These are phyloP conservation scores for Ophiocordyceps camponoti-saundersi DNA, from an alignment of 2,329 filamentous ascomycete genomes.

Conservation along the genomic window DNA sequence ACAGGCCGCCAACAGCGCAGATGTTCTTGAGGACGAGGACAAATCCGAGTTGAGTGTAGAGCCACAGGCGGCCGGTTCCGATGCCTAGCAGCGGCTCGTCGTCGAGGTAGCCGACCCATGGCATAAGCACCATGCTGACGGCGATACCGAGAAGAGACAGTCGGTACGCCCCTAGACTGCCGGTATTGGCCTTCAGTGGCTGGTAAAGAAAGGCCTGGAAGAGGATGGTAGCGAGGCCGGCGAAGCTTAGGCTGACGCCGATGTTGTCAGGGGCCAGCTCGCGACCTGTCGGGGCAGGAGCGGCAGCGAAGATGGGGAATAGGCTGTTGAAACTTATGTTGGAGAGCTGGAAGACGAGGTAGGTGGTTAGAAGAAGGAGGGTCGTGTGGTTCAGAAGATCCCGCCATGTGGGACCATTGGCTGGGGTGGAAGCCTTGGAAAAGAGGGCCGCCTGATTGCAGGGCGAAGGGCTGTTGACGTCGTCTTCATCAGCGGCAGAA, in stretches of 20 bases:
- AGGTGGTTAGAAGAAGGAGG: constrained; percentile 64
- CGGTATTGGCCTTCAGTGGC: constrained; percentile 57
- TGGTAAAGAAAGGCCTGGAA: constrained; percentile 84
- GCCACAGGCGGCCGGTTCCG: constrained; percentile 45
- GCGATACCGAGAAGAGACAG: constrained; percentile 64
- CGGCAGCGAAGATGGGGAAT: constrained; percentile 82
- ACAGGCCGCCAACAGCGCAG: constrained; percentile 74
- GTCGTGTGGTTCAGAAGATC: constrained; percentile 65
- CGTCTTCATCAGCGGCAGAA: constrained; percentile 1
- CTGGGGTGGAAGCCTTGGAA: not conserved
- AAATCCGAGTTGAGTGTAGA: constrained; percentile 67
- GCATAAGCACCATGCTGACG: constrained; percentile 71
- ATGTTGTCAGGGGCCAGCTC: constrained; percentile 62
- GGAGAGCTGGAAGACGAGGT: constrained; percentile 81
- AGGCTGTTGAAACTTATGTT: constrained; percentile 93
- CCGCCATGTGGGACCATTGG: constrained; percentile 24
- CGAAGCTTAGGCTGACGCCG: constrained; percentile 69
- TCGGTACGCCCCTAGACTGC: constrained; percentile 75
- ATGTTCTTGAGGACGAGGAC: constrained; percentile 81
- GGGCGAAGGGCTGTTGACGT: constrained; percentile 3
- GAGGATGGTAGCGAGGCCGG: constrained; percentile 68
- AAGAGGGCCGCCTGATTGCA: not conserved
- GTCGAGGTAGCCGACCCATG: constrained; percentile 68
- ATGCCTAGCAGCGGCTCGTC: constrained; percentile 36
- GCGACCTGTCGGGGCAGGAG: constrained; percentile 58